phyloP scores from a whole-genome alignment of 805 yeast genomes.

The Wickerhamiella lipophila region DNA sequence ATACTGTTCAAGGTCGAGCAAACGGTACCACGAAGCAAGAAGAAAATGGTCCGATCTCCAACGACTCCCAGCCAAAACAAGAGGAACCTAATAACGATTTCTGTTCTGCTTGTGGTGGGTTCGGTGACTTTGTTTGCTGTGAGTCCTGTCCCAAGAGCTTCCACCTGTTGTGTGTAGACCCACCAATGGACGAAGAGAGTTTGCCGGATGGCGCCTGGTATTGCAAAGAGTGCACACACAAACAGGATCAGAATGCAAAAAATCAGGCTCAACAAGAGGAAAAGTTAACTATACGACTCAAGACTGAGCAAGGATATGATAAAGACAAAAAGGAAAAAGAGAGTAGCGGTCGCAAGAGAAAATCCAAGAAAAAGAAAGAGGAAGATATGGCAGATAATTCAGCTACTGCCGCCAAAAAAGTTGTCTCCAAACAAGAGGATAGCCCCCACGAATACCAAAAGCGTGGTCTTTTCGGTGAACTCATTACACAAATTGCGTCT shows the following conservation, averaged over 20 bases:
- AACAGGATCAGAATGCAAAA: slow-evolving; percentile 15
- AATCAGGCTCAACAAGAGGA: not conserved
- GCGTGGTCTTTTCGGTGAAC: slow-evolving; percentile 38
- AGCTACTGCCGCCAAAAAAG: not conserved
- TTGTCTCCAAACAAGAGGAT: not conserved
- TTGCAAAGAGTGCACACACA: slow-evolving; percentile 60
- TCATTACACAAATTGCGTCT: slow-evolving; percentile 45
- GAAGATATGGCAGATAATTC: not conserved
- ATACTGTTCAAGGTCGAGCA: not conserved
- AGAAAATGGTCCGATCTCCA: not conserved
- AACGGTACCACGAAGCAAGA: not conserved
- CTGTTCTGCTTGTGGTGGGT: slow-evolving; percentile 80
- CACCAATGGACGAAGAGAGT: slow-evolving; percentile 63
- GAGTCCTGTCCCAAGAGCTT: slow-evolving; percentile 87
- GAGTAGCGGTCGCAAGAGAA: not conserved
- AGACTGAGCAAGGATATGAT: not conserved
- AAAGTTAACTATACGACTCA: not conserved
- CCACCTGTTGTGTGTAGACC: slow-evolving; percentile 83
- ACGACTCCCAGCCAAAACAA: not conserved
- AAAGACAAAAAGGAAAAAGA: not conserved
- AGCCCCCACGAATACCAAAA: not conserved
- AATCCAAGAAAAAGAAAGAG: slow-evolving; percentile 2
- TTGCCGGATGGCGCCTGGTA: slow-evolving; percentile 86
- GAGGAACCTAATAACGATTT: slow-evolving; percentile 57
- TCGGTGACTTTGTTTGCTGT: slow-evolving; percentile 85